A percentile compares a stretch with the other conserved stretches of the same genome.
Evolutionary conservation across 805 yeast species (phyloP).

Genomic region (Wickerhamiella spandovensis): DNA sequence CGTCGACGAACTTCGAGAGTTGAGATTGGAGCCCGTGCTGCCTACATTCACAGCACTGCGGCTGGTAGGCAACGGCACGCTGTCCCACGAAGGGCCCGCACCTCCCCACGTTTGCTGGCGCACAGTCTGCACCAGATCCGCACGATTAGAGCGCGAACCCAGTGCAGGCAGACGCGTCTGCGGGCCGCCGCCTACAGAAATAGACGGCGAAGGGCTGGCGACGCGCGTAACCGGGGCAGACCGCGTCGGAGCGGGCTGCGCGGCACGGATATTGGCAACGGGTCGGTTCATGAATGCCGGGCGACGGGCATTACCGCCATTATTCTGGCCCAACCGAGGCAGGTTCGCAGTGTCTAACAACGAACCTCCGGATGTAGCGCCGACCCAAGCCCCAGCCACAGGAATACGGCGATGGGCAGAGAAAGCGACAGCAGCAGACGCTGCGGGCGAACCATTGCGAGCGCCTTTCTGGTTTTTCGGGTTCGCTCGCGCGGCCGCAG

Average conservation of each 20-base stretch:
- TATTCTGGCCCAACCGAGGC: slow-evolving; percentile 11
- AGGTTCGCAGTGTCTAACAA: slow-evolving; percentile 5
- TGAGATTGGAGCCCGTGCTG: neutral
- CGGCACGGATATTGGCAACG: slow-evolving; percentile 11
- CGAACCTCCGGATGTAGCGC: neutral
- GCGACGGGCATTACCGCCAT: neutral
- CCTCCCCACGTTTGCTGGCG: slow-evolving; percentile 17
- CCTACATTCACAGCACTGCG: neutral
- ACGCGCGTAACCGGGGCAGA: neutral
- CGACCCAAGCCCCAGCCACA: neutral
- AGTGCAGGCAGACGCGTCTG: slow-evolving; percentile 12
- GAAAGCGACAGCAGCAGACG: neutral
- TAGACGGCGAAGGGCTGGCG: neutral
- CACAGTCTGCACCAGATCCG: slow-evolving; percentile 19
- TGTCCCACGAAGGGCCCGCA: slow-evolving; percentile 7
- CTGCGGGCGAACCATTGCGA: neutral
- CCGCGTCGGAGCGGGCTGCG: neutral
- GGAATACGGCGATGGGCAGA: neutral
- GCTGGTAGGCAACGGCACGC: slow-evolving; percentile 6
- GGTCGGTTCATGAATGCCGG: slow-evolving; percentile 1
- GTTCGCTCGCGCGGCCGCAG: neutral
- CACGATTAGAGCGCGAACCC: slow-evolving; percentile 16
- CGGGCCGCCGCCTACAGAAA: slow-evolving; percentile 2
- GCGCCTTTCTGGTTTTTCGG: neutral
- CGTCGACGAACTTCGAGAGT: neutral